Base-by-base conservation (phyloP, 352 stramenopile species). In the Phytophthora kernoviae region DNA sequence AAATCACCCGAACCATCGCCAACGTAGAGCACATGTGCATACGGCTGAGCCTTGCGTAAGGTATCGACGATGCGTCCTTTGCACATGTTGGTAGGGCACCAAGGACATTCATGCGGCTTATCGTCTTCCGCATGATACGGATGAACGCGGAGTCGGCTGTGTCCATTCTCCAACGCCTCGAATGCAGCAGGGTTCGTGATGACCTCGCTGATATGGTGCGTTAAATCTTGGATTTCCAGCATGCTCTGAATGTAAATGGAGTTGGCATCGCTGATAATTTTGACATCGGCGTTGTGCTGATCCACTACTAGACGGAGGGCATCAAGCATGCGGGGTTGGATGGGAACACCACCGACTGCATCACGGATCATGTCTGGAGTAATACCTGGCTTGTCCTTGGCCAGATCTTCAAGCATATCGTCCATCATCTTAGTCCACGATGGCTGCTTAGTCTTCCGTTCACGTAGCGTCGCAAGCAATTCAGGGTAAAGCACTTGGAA, bases 221-320 rank as follows among this genome's bases (percentile, higher is more conserved):
- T 7, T 8, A 91, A 51, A 12, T 45, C 65, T 40, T 87, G 58
- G 17, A 60, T 55, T 9, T 71, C 51, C 5, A 94, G 64, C 79
- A 94, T 88, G 58, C 79, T 89, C 37, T 88, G 57, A 41, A 93
- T 94, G 65, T 88, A 93, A 5, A 93, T 67, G 0, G 83, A 84
- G 55, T 93, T 94, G 44, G 81, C 83, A 59, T 93, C 86, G 45
- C 83, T 94, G 33, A 94, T 63, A 56, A 94, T 91, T 43, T 73
- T 75, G 26, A 91, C 67, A 24, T 77, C 66, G 3, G 77, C 75
- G 27, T 51, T 68, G 42, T 82, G 58, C 5, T 52, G 42, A 2
- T 79, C 62, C 1, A 73, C 75, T 8, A 73, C 70, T 18, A 89
- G 59, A 0, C 71, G 75, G 33, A 93, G 45, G 6, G 83, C 85